Evolutionary conservation across 2,329 filamentous ascomycete genomes (phyloP).

Genomic region (Dactylonectria estremocensis): DNA sequence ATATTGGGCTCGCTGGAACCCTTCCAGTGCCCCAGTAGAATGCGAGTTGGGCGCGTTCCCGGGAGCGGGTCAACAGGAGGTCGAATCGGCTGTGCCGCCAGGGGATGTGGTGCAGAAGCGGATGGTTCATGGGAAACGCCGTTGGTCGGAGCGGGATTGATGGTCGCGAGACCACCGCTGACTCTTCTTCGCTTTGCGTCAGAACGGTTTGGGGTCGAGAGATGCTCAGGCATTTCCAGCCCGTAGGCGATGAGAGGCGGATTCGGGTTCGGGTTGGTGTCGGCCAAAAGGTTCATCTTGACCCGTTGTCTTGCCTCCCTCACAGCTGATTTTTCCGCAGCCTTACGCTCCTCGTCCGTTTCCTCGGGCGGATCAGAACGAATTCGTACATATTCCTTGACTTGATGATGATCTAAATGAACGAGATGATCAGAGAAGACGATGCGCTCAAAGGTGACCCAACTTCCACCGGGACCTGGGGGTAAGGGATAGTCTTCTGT

Average conservation of each 20-base stretch:
- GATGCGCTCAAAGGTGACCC: conserved; percentile 75
- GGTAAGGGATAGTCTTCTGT: conserved; percentile 65
- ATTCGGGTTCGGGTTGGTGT: conserved; percentile 59
- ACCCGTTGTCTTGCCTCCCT: conserved; percentile 63
- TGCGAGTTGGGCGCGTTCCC: conserved; percentile 70
- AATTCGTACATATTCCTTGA: conserved; percentile 76
- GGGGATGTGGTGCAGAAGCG: conserved; percentile 40
- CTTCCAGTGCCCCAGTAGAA: conserved; percentile 73
- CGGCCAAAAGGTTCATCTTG: conserved; percentile 59
- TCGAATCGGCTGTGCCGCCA: conserved; percentile 40
- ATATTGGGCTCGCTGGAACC: conserved; percentile 64
- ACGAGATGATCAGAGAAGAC: conserved; percentile 72
- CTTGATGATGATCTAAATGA: conserved; percentile 68
- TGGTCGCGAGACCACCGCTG: conserved; percentile 54
- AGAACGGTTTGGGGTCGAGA: conserved; percentile 51
- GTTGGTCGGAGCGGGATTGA: conserved; percentile 49
- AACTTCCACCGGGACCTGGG: conserved; percentile 73
- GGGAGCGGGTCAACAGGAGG: conserved; percentile 59
- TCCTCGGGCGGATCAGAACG: conserved; percentile 58
- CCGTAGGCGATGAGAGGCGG: conserved; percentile 67
- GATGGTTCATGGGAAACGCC: conserved; percentile 42
- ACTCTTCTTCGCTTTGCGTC: conserved; percentile 66
- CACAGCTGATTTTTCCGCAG: conserved; percentile 60
- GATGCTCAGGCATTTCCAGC: conserved; percentile 62
- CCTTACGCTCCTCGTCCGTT: conserved; percentile 56